Evolutionary conservation across 495 filamentous ascomycete species (phyloP), one percentile per base, ranked within the genome.

Genomic region (Hypoxylon rickii): DNA sequence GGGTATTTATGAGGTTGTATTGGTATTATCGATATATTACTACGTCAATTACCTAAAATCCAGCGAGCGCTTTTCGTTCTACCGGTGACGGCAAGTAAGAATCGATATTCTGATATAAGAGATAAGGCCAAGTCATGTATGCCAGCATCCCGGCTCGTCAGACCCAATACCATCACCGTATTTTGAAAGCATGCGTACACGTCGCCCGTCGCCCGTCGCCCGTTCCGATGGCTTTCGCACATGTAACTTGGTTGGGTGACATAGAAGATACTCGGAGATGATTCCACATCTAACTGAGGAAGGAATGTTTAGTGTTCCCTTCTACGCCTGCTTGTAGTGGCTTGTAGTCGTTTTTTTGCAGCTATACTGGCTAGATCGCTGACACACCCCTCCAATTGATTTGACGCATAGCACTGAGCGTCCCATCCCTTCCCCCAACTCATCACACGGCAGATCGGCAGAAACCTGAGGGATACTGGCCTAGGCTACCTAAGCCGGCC

Each of bases 381-480:
- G 45, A 46, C 51, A 4, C 56, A 44, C 40, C 51, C 54, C 53
- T 19, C 55, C 42, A 22, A 57, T 62, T 62, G 58, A 51, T 44
- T 56, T 43, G 18, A 53, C 47, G 51, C 58, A 62, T 57, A 44
- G 48, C 54, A 51, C 26, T n/a, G n/a, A n/a, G 7, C 42, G 10
- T 12, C 32, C 29, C 43, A 51, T 21, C 15, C 24, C 17, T 10
- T 29, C 19, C 49, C 44, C 37, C 19, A 40, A 37, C 46, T 18
- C 54, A 55, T 63, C 54, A 55, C 54, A 63, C 60, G 60, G 54
- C 60, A 63, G 54, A 63, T 63, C 60, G 53, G 54, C 44, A 52
- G 42, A 49, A 40, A 47, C 53, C 34, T 54, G 53, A 45, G 40
- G 46, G 43, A 47, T 62, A 41, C 49, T 46, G 33, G 39, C 17